These are phyloP conservation scores for Kitagawia praeruptora DNA, from an alignment of 129 eudicot genomes.

Conservation along the genomic window DNA sequence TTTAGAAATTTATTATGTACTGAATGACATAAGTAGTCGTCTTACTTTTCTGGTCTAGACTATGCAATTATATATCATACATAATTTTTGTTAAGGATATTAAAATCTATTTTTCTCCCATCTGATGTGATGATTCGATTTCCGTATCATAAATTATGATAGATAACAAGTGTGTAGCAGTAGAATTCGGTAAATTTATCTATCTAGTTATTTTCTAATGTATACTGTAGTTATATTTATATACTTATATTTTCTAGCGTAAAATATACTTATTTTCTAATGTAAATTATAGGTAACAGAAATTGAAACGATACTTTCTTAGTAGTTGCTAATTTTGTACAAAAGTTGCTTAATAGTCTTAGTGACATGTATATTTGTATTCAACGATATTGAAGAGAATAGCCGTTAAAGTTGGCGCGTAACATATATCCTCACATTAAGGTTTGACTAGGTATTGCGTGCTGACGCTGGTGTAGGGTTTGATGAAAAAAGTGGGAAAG, in stretches of 20 bases:
- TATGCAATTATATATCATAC: not conserved
- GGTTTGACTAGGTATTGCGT: not conserved
- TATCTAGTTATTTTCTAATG: too few species aligned
- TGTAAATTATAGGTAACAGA: too few species aligned
- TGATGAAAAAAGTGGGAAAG: not conserved
- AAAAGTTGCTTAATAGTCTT: not conserved
- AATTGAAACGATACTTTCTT: too few species aligned
- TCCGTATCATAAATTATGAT: not conserved
- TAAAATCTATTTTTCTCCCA: too few species aligned
- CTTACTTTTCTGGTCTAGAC: not conserved
- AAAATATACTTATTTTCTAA: too few species aligned
- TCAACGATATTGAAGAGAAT: not conserved
- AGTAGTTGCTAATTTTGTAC: not conserved
- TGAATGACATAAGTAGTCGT: not conserved
- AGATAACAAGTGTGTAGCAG: not conserved
- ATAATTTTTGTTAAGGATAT: too few species aligned
- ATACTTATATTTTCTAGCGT: too few species aligned
- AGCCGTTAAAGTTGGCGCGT: constrained; percentile 2
- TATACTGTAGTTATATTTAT: too few species aligned
- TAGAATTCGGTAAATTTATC: not conserved
- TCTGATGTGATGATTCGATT: not conserved
- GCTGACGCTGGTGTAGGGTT: not conserved
- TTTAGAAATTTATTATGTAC: not conserved
- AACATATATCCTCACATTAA: not conserved
- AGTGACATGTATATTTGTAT: not conserved